Conservation (phyloP, 1,139 yeast species). For the Magnusiomyces sp. region DNA sequence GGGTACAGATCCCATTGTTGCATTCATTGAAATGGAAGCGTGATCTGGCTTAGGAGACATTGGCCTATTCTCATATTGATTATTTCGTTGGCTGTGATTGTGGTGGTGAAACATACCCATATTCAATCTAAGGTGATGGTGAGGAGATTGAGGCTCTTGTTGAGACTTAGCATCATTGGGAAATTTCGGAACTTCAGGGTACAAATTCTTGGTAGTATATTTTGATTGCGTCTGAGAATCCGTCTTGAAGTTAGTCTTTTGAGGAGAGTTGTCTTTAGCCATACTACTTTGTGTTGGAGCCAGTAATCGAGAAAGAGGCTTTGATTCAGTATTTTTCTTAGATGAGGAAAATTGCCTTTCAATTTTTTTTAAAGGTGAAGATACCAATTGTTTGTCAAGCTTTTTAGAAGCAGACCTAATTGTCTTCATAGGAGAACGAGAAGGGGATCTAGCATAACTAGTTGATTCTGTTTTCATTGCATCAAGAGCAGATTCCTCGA, state of each 20-base stretch:
- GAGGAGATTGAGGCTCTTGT: too few relatives aligned
- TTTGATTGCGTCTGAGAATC: background rate
- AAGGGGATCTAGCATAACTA: background rate
- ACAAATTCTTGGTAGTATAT: background rate
- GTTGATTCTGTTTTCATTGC: background rate
- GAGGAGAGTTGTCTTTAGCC: background rate
- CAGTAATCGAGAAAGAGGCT: background rate
- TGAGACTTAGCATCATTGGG: too few relatives aligned
- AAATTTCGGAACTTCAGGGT: conserved; percentile 3
- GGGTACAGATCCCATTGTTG: background rate
- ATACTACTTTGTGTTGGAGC: background rate
- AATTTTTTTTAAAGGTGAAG: background rate
- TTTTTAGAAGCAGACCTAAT: background rate
- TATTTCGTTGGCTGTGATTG: too few relatives aligned
- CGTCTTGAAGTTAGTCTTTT: background rate
- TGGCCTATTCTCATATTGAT: too few relatives aligned
- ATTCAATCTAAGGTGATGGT: too few relatives aligned
- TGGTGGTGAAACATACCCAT: too few relatives aligned
- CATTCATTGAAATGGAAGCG: background rate
- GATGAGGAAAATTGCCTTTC: background rate
- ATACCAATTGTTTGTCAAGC: too few relatives aligned
- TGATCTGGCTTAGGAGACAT: background rate
- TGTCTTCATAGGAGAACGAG: background rate
- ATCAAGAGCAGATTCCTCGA: background rate
- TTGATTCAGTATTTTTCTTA: background rate